phyloP scores from a whole-genome alignment of 805 yeast species.

The Blastobotrys parvus region DNA sequence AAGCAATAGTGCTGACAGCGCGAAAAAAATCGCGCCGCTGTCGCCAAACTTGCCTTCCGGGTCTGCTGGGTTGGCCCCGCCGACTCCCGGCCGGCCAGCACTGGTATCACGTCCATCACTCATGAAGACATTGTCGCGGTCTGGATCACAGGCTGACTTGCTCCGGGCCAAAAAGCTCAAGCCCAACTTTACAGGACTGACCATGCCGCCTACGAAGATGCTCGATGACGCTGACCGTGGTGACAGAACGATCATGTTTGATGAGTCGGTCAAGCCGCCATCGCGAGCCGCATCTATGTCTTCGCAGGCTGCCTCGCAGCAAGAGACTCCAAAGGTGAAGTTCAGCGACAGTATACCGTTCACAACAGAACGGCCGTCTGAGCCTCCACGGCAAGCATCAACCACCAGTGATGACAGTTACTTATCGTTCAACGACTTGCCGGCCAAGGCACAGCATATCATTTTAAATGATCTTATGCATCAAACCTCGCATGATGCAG shows the following conservation, averaged over 20 bases:
- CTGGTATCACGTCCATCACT: slow-evolving; percentile 4
- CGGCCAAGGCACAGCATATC: slow-evolving; percentile 84
- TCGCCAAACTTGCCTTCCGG: not conserved
- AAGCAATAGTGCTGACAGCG: no score
- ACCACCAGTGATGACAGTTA: slow-evolving; percentile 7
- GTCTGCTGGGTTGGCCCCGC: not conserved
- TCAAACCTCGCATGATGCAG: slow-evolving; percentile 52
- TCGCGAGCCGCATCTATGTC: slow-evolving; percentile 13
- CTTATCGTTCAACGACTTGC: slow-evolving; percentile 71
- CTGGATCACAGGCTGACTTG: slow-evolving; percentile 9
- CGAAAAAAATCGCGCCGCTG: no score
- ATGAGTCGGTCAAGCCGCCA: slow-evolving; percentile 4
- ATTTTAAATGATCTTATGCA: slow-evolving; percentile 82
- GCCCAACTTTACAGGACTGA: slow-evolving; percentile 27
- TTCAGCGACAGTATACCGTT: not conserved
- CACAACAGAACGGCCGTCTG: not conserved
- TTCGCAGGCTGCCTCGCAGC: not conserved
- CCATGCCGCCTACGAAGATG: slow-evolving; percentile 26
- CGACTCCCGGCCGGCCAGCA: not conserved
- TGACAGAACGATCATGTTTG: slow-evolving; percentile 22
- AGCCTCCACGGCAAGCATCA: not conserved
- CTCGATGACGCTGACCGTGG: slow-evolving; percentile 25
- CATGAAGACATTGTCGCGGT: slow-evolving; percentile 19
- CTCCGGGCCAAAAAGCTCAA: slow-evolving; percentile 17
- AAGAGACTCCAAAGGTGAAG: not conserved